Conservation (phyloP, 257 asterid species). For the Jaltomata sinuosa region DNA sequence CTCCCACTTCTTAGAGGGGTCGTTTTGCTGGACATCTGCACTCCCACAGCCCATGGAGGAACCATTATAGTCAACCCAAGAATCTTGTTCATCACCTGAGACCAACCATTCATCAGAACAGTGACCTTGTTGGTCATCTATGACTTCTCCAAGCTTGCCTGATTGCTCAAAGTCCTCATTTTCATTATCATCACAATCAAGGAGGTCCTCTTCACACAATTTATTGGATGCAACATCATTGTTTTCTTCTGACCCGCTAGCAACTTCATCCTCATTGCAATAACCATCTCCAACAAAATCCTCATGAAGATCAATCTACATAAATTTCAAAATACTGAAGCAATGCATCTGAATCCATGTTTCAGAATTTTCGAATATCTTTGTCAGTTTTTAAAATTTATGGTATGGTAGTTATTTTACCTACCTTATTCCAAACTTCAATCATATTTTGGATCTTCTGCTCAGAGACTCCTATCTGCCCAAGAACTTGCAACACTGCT, state of each 20-base stretch:
- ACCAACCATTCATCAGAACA: constrained; percentile 40
- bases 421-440: constrained; percentile 94
- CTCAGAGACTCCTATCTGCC: constrained; percentile 60
- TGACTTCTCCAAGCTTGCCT: constrained; percentile 17
- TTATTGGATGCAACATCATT: constrained; percentile 25
- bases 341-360: background rate
- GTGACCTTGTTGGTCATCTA: constrained; percentile 21
- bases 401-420: background rate
- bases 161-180: constrained; percentile 18
- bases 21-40: constrained; percentile 17
- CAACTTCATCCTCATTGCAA: constrained; percentile 25
- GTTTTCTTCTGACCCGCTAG: constrained; percentile 28
- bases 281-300: constrained; percentile 21
- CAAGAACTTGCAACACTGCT: constrained; percentile 79
- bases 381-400: background rate
- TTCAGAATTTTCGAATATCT: background rate
- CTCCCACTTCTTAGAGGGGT: constrained; percentile 7
- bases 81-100: constrained; percentile 36
- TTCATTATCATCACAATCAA: constrained; percentile 12
- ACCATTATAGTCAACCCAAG: constrained; percentile 37
- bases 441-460: constrained; percentile 87
- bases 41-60: constrained; percentile 29
- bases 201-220: constrained; percentile 12
- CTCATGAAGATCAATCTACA: constrained; percentile 65
- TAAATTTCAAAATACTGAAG: background rate